A percentile compares a stretch with the other conserved stretches of the same genome.
phyloP scores from a whole-genome alignment of 2,329 filamentous ascomycete genomes.

The Dactylonectria macrodidyma region DNA sequence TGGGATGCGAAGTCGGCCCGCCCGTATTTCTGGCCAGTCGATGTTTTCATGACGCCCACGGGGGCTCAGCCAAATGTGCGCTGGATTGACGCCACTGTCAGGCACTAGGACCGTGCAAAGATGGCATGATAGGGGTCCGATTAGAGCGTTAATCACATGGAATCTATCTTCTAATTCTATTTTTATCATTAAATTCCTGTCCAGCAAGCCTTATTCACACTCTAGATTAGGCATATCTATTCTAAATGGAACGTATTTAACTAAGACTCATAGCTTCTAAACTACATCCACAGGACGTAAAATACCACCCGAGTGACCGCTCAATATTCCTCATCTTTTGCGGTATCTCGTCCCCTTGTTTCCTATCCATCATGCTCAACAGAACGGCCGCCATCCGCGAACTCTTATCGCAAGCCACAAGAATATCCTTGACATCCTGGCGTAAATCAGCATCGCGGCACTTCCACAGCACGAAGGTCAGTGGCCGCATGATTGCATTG shows the following conservation, averaged over 20 bases:
- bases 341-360: conserved; percentile 25
- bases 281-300: conserved; percentile 30
- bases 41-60: too few relatives aligned
- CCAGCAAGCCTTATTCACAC: neutral
- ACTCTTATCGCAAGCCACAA: conserved; percentile 19
- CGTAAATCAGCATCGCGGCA: conserved; percentile 35
- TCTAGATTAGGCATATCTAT: neutral
- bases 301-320: conserved; percentile 40
- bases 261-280: conserved; percentile 11
- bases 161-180: neutral
- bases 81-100: too few relatives aligned
- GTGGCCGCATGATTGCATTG: conserved; percentile 39
- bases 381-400: conserved; percentile 35
- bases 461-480: conserved; percentile 40
- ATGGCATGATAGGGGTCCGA: too few relatives aligned
- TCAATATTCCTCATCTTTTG: conserved; percentile 40
- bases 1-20: too few relatives aligned
- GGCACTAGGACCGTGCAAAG: too few relatives aligned
- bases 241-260: neutral
- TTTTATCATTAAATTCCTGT: too few relatives aligned
- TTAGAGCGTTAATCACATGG: too few relatives aligned
- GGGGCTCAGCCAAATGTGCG: too few relatives aligned
- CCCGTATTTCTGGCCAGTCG: too few relatives aligned
- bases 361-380: conserved; percentile 36
- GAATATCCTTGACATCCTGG: conserved; percentile 25